Conservation (phyloP, 805 yeast genomes). For the Limtongia smithiae region DNA sequence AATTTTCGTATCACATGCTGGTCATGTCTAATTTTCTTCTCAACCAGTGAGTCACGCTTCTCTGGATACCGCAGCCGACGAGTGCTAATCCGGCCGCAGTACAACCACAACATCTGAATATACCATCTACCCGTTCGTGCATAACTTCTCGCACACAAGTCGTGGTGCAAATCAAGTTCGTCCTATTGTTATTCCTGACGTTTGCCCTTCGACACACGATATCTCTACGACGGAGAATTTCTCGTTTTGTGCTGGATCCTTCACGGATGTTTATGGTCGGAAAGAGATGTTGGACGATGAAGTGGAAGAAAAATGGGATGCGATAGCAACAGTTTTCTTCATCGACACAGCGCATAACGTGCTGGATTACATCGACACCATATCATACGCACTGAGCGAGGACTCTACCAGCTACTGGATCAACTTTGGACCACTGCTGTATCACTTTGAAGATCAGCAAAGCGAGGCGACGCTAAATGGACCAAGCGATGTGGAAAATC, state of each 20-base stretch:
- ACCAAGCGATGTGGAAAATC: constrained; percentile 42
- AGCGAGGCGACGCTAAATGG: not conserved
- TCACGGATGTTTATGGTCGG: constrained; percentile 48
- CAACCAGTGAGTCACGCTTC: constrained; percentile 41
- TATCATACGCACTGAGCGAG: constrained; percentile 43
- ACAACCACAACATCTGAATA: constrained; percentile 10
- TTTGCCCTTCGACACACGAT: constrained; percentile 28
- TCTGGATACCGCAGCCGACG: constrained; percentile 45
- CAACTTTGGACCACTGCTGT: constrained; percentile 87
- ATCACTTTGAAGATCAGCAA: constrained; percentile 54
- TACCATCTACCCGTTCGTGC: constrained; percentile 44
- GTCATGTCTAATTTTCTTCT: constrained; percentile 44
- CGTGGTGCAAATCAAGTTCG: constrained; percentile 50
- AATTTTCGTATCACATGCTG: constrained; percentile 73
- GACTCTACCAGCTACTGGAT: constrained; percentile 58
- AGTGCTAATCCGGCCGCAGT: constrained; percentile 36
- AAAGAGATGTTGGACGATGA: constrained; percentile 1
- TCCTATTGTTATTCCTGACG: constrained; percentile 40
- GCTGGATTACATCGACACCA: constrained; percentile 67
- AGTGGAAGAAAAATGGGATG: constrained; percentile 39
- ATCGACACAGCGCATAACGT: constrained; percentile 89
- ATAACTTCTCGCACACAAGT: constrained; percentile 64
- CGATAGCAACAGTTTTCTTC: constrained; percentile 57
- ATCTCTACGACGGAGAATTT: constrained; percentile 5
- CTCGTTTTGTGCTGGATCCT: constrained; percentile 51